Conservation (phyloP, 352 stramenopile genomes). For the Thalassiosira pacifica region DNA sequence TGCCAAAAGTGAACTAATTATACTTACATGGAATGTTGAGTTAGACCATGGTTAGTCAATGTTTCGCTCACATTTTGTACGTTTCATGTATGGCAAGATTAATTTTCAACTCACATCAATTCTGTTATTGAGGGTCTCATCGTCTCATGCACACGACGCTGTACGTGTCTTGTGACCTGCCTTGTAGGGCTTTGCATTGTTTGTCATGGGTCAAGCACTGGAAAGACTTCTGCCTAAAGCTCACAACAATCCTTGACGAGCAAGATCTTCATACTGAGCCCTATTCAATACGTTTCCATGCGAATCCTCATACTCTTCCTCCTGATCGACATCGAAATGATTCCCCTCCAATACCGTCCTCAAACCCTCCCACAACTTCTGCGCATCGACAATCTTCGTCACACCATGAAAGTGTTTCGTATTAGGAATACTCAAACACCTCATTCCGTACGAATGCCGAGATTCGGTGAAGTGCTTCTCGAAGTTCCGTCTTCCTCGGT, state of each 20-base stretch:
- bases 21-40: too few relatives aligned
- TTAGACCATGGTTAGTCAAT: too few relatives aligned
- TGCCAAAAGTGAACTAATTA: too few relatives aligned
- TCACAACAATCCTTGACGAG: constrained; percentile 95
- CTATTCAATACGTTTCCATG: constrained; percentile 98
- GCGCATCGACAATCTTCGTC: constrained; percentile 96
- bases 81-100: too few relatives aligned
- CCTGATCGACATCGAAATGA: constrained; percentile 90
- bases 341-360: constrained; percentile 94
- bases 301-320: constrained; percentile 99
- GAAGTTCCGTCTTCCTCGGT: constrained; percentile 96
- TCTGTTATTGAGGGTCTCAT: too few relatives aligned
- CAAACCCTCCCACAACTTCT: constrained; percentile 95
- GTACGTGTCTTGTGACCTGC: too few relatives aligned
- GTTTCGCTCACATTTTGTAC: too few relatives aligned
- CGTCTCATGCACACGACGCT: too few relatives aligned
- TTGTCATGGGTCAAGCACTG: too few relatives aligned
- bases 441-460: constrained; percentile 98
- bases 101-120: too few relatives aligned
- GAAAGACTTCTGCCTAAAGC: too few relatives aligned
- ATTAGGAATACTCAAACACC: constrained; percentile 98
- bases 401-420: constrained; percentile 99
- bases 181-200: too few relatives aligned
- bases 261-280: constrained; percentile 98
- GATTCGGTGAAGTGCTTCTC: constrained; percentile 99